Conservation (phyloP, 495 filamentous ascomycete species). For the Monascus purpureus region DNA sequence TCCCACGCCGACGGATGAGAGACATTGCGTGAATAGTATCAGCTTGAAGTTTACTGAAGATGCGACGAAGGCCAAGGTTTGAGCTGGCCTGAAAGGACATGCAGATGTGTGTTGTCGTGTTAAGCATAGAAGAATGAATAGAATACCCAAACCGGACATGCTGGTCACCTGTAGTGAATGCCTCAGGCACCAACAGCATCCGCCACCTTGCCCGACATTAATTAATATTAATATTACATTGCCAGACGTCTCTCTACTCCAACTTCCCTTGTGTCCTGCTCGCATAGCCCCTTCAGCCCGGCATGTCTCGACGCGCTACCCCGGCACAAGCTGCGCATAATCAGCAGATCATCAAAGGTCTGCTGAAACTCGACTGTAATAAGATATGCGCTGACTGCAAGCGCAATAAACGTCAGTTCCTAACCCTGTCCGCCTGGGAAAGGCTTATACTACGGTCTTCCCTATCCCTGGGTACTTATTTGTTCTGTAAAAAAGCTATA, state of each 20-base stretch:
- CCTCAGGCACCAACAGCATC: conserved; percentile 8
- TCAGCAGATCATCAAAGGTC: conserved; percentile 74
- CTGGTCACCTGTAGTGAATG: too few relatives aligned
- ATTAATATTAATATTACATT: conserved; percentile 4
- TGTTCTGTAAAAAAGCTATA: too few relatives aligned
- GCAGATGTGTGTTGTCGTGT: background rate
- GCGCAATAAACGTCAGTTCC: conserved; percentile 77
- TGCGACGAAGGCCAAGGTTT: conserved; percentile 21
- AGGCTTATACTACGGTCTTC: too few relatives aligned
- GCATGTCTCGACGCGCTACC: conserved; percentile 75
- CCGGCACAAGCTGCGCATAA: conserved; percentile 83
- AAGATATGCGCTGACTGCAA: conserved; percentile 98
- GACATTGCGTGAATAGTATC: conserved; percentile 93
- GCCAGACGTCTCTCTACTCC: conserved; percentile 1
- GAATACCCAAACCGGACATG: too few relatives aligned
- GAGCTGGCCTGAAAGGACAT: conserved; percentile 1
- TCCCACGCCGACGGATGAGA: conserved; percentile 80
- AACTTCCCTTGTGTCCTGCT: conserved; percentile 3
- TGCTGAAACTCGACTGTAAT: conserved; percentile 86
- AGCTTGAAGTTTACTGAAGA: conserved; percentile 72
- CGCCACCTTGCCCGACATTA: conserved; percentile 2
- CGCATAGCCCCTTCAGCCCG: conserved; percentile 6
- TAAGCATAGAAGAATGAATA: too few relatives aligned
- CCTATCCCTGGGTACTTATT: too few relatives aligned
- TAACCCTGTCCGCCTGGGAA: conserved; percentile 1